phyloP scores from a whole-genome alignment of 768 basidiomycete species.

The Boletus speciosus region DNA sequence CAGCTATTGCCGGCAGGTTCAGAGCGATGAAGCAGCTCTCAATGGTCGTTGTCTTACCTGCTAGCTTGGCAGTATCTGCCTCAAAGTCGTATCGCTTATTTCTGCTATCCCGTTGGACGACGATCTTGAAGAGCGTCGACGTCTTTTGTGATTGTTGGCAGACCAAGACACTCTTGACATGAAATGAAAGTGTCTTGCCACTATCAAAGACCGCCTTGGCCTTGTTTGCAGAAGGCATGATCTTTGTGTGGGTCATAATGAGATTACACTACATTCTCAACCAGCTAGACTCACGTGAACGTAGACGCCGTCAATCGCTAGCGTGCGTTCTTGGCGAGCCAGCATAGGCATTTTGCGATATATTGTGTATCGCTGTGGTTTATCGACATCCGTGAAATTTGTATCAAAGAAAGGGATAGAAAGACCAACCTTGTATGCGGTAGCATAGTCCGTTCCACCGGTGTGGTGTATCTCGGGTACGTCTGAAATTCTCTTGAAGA shows the following conservation, averaged over 20 bases:
- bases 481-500: slow-evolving; percentile 87
- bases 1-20: slow-evolving; percentile 40
- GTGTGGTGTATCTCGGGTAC: slow-evolving; percentile 49
- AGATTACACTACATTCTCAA: neutral
- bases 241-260: slow-evolving; percentile 42
- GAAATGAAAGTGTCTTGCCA: slow-evolving; percentile 89
- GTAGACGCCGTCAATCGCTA: slow-evolving; percentile 95
- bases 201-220: slow-evolving; percentile 81
- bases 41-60: slow-evolving; percentile 47
- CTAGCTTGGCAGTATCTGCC: slow-evolving; percentile 79
- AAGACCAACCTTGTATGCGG: slow-evolving; percentile 75
- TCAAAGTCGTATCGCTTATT: slow-evolving; percentile 97
- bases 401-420: neutral
- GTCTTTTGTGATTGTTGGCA: slow-evolving; percentile 82
- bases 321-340: slow-evolving; percentile 82
- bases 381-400: neutral
- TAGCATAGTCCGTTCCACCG: slow-evolving; percentile 70
- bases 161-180: slow-evolving; percentile 80
- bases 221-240: slow-evolving; percentile 83
- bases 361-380: slow-evolving; percentile 77
- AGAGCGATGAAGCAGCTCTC: neutral
- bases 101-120: slow-evolving; percentile 68
- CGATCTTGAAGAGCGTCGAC: slow-evolving; percentile 82
- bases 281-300: slow-evolving; percentile 59
- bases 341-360: slow-evolving; percentile 95